A percentile compares a stretch with the other conserved stretches of the same genome.
These are phyloP conservation scores for Blastomyces gilchristii DNA, from an alignment of 2,329 filamentous ascomycete species.

Conservation along the genomic window DNA sequence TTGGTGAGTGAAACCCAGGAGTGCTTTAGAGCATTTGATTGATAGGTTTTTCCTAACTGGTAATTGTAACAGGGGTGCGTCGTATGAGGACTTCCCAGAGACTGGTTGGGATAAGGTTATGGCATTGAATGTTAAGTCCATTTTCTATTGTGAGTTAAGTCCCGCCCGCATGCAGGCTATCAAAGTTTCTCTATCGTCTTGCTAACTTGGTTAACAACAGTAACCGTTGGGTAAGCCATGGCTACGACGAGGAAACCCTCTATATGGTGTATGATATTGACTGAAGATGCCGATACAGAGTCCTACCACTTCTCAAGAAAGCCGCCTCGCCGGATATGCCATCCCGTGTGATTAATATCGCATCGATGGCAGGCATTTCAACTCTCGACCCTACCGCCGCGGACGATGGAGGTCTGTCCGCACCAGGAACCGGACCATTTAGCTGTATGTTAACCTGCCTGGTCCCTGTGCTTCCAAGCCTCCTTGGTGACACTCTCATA, in stretches of 20 bases:
- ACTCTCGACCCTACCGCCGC: slow-evolving; percentile 39
- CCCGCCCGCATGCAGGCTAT: neutral
- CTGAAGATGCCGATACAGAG: slow-evolving; percentile 18
- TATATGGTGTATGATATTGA: neutral
- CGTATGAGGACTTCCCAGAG: slow-evolving; percentile 41
- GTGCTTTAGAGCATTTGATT: neutral
- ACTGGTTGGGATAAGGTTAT: slow-evolving; percentile 42
- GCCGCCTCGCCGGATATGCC: slow-evolving; percentile 27
- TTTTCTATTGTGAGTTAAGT: slow-evolving; percentile 27
- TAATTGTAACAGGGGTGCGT: slow-evolving; percentile 28
- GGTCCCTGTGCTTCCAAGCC: slow-evolving; percentile 7
- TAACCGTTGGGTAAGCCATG: slow-evolving; percentile 1
- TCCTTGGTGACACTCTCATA: slow-evolving; percentile 4
- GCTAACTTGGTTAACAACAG: neutral
- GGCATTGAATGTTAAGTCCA: slow-evolving; percentile 35
- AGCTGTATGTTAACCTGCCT: slow-evolving; percentile 20
- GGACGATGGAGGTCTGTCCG: slow-evolving; percentile 35
- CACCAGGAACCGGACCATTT: slow-evolving; percentile 34
- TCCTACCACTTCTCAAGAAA: slow-evolving; percentile 29
- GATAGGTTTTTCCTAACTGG: neutral
- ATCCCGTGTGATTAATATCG: slow-evolving; percentile 33
- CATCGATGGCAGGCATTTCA: slow-evolving; percentile 33
- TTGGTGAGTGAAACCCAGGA: slow-evolving; percentile 19
- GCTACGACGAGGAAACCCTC: neutral
- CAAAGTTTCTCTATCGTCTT: neutral